Evolutionary conservation across 140 eudicot species (phyloP), one percentile per base, ranked within the genome.

Genomic region (Oenanthe javanica): DNA sequence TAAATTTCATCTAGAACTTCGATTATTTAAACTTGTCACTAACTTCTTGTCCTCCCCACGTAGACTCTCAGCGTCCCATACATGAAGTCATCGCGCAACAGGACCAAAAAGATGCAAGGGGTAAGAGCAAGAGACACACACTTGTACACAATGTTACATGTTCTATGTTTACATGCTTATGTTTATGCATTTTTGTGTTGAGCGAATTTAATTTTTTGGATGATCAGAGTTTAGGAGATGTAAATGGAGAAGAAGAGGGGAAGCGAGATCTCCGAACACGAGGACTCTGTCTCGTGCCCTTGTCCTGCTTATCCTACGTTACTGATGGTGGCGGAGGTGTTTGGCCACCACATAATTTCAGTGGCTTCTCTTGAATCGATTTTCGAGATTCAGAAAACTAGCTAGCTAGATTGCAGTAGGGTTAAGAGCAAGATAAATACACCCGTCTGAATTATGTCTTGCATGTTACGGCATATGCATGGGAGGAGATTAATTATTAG

Each of bases 11-110:
- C 61, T 54, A 4, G 23, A 55, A 55, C 63, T 55, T 54, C 19
- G 23, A 18, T 55, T 8, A 11, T 6, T 0, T 27, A 23, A 64
- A 11, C 40, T 27, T 23, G 21, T 27, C 5, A 64, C 16, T 25
- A 27, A 10, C 36, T 64, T n/a, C 40, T 64, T 0, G 40, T 64
- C 72, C 23, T 64, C 36, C 36, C 0, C 80, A 77, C 83, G 86
- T 89, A 94, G 98, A 94, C 97, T 12, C 79, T 94, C 63, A 94
- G 96, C 23, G 98, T 94, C 63, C 98, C 98, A 80, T 94, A 94
- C 87, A 89, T 94, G 96, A 94, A 94, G 90, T 85, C 91, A 81
- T 73, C 97, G 64, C 85, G 86, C 77, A 87, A 86, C 87, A 90
- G 89, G 83, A 77, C 84, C 81, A 84, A 84, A 81, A 80, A 84